Conservation (phyloP, 768 basidiomycete genomes). For the Hebeloma cylindrosporum region DNA sequence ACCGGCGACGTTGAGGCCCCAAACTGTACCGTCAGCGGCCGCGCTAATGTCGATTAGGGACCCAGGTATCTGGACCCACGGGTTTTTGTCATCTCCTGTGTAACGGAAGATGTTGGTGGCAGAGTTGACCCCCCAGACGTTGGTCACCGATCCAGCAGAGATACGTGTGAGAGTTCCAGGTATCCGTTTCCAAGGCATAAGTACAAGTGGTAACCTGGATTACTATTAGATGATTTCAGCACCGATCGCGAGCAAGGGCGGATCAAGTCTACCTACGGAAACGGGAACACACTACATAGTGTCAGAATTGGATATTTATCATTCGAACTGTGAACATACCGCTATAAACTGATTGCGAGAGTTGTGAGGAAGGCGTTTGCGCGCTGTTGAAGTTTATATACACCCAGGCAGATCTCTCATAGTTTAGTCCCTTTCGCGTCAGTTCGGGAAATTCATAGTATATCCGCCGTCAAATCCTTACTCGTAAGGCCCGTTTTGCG, state of each 20-base stretch:
- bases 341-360: no score
- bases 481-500: no score
- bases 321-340: no score
- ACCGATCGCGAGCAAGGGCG: not conserved
- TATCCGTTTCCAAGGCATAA: constrained; percentile 12
- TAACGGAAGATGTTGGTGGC: constrained; percentile 6
- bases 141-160: constrained; percentile 10
- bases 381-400: no score
- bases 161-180: constrained; percentile 6
- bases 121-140: constrained; percentile 13
- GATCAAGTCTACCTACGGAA: constrained; percentile 3
- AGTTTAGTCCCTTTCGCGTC: no score
- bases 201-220: constrained; percentile 1
- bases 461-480: no score
- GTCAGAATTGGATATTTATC: constrained; percentile 1
- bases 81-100: constrained; percentile 12
- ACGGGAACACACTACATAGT: not conserved
- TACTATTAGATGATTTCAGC: not conserved
- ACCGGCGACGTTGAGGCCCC: constrained; percentile 8
- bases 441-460: no score
- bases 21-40: constrained; percentile 12
- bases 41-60: constrained; percentile 10
- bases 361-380: no score
- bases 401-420: no score
- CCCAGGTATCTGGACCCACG: constrained; percentile 7